Base-by-base conservation (phyloP, 169 alveolate species). In the Cryptosporidium parvum region DNA sequence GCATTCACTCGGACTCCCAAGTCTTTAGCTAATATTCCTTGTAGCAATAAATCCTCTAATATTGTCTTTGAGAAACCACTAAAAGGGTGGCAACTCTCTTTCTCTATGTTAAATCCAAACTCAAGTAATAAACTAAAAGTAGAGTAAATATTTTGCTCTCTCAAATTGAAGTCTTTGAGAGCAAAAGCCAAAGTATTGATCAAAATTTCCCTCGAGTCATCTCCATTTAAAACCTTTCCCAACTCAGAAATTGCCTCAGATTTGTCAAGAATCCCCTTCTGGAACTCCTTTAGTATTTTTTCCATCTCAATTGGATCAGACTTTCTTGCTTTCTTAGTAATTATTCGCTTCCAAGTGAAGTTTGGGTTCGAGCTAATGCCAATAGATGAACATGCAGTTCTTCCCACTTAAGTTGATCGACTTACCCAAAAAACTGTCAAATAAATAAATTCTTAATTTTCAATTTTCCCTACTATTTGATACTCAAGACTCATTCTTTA, bases 211-310 rank as follows among this genome's bases (percentile, higher is more conserved):
- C 9, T 29, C 37, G 48, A 42, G 4, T 62, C 51, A 4, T 62
- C 33, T 44, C 26, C 29, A 29, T 42, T 67, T 16, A 80, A 0
- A 65, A 4, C 16, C 21, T 29, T 26, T 6, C 37, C 14, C 6
- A 80, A 21, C 68, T 62, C 56, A 9, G 9, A 23, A 26, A 80
- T 42, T 1, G 75, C 75, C 23, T 80, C 75, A 61, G 23, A 37
- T 23, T 18, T 80, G n/a, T 44, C 62, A 9, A 80, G n/a, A 61
- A 45, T 42, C 12, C 89, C 89, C n/a, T 29, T 45, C 52, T 80
- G 89, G 42, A 26, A 65, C 7, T 65, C 68, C 21, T 31, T 29
- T 31, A 80, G 6, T 42, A 80, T 80, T 26, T 26, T 42, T 2
- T 80, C 89, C 89, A 80, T 80, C 35, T 42, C 7, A 23, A 8